Conservation (phyloP, 345 rosid genomes). For the Eucalyptus cloeziana region DNA sequence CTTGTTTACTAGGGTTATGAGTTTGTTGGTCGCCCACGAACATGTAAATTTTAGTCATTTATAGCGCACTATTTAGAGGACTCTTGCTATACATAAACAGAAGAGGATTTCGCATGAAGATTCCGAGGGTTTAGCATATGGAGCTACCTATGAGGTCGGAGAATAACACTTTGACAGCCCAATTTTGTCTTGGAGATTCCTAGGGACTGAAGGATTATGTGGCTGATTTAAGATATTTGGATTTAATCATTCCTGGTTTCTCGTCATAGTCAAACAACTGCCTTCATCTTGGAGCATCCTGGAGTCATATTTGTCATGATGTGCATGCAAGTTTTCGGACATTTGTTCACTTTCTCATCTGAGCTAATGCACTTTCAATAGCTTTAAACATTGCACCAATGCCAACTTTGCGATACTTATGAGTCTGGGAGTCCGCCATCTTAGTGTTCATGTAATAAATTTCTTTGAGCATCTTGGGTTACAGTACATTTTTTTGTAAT, state of each 20-base stretch:
- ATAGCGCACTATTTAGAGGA: not conserved
- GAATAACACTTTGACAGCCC: not conserved
- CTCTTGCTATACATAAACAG: not conserved
- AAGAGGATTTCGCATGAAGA: not conserved
- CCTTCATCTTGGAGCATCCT: not conserved
- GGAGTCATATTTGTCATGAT: too few relatives aligned
- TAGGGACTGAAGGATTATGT: not conserved
- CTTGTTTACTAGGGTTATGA: not conserved
- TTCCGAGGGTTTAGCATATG: not conserved
- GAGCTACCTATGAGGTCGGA: not conserved
- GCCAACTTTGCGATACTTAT: too few relatives aligned
- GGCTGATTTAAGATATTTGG: not conserved
- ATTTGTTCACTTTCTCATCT: not conserved
- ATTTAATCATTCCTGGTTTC: not conserved
- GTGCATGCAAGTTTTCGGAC: not conserved
- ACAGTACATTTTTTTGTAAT: not conserved
- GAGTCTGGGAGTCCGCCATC: too few relatives aligned
- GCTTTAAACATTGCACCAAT: not conserved
- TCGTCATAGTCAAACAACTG: not conserved
- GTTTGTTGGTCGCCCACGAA: not conserved
- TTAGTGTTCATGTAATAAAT: too few relatives aligned
- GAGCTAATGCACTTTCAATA: not conserved
- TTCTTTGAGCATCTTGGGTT: too few relatives aligned
- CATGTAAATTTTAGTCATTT: not conserved
- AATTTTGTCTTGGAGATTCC: not conserved